Evolutionary conservation across 768 basidiomycete genomes (phyloP), one percentile per base, ranked within the genome.

Genomic region (Pholiota conissans): DNA sequence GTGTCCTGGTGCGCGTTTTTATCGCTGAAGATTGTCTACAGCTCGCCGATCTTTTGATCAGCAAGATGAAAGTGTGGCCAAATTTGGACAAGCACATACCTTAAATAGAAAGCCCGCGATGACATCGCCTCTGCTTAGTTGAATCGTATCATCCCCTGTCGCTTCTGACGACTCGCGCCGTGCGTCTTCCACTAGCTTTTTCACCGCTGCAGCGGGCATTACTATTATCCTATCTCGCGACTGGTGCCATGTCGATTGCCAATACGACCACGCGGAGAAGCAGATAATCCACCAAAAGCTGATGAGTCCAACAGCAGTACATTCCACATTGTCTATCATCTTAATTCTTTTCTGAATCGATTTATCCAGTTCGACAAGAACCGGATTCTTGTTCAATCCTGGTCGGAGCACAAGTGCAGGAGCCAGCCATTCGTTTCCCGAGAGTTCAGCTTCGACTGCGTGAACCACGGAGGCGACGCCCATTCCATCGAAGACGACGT

Each of bases 401-500:
- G 34, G 24, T 10, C 16, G 32, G 13, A 40, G 39, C 11, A 26
- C 18, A 32, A 13, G 6, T 27, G 37, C 11, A 1, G 52, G 52
- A 2, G 20, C 5, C 3, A 20, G 18, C 52, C 37, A 53, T 37
- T 22, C 34, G 0, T 26, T 13, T 11, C 52, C 37, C 3, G 42
- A 24, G 10, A 53, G 35, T 14, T 53, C 52, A 1, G 52, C 52
- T 28, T 53, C 52, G 9, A 53, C 24, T 2, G 35, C 39, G 20
- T 53, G 52, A 6, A 40, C 39, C 14, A 53, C 24, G 39, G 20
- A 37, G 2, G 52, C 52, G 18, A 53, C 42, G 4, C 37, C 52
- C 27, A 53, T 32, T 18, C 52, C 52, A 24, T 53, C 52, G 8
- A 53, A 53, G 22, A 24, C 37, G n/a, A n/a, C 39, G 11, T 53